These are phyloP conservation scores for Hawksworthiomyces lignivorus DNA, from an alignment of 2,329 filamentous ascomycete species.

Conservation along the genomic window DNA sequence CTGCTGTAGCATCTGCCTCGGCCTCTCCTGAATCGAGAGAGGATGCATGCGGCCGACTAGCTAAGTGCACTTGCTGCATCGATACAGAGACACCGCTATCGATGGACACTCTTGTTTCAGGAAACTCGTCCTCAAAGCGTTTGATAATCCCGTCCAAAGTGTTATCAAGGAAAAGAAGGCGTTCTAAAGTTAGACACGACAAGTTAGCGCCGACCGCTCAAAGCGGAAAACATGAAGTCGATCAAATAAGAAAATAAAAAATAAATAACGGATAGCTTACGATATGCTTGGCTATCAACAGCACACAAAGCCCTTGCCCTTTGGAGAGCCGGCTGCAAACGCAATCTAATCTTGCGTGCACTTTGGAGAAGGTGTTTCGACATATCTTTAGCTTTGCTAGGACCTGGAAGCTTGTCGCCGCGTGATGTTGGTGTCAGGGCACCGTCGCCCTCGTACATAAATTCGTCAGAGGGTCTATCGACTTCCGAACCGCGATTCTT, in stretches of 20 bases:
- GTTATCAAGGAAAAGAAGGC: constrained; percentile 77
- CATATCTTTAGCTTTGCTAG: constrained; percentile 77
- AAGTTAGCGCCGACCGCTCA: background rate
- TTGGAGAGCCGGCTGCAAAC: constrained; percentile 75
- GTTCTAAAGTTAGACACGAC: constrained; percentile 47
- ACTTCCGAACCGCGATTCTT: constrained; percentile 68
- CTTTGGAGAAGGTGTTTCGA: constrained; percentile 82
- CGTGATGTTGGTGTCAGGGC: constrained; percentile 19
- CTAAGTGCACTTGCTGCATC: constrained; percentile 12
- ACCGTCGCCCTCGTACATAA: constrained; percentile 44
- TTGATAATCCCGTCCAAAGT: constrained; percentile 88
- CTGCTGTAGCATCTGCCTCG: constrained; percentile 22
- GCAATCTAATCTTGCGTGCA: constrained; percentile 77
- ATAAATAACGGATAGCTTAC: constrained; percentile 40
- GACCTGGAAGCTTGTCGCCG: constrained; percentile 22
- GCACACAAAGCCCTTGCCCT: constrained; percentile 61
- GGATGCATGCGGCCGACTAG: constrained; percentile 13
- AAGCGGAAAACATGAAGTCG: background rate
- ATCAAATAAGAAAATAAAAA: background rate
- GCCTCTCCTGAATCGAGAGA: constrained; percentile 12
- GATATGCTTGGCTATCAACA: constrained; percentile 65
- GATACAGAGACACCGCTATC: constrained; percentile 23
- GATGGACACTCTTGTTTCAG: constrained; percentile 60
- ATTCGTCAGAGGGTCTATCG: constrained; percentile 43
- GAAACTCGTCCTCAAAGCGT: constrained; percentile 93